These are phyloP conservation scores for Phylloboletellus chloephorus DNA, from an alignment of 1,284 basidiomycete species.

Conservation along the genomic window DNA sequence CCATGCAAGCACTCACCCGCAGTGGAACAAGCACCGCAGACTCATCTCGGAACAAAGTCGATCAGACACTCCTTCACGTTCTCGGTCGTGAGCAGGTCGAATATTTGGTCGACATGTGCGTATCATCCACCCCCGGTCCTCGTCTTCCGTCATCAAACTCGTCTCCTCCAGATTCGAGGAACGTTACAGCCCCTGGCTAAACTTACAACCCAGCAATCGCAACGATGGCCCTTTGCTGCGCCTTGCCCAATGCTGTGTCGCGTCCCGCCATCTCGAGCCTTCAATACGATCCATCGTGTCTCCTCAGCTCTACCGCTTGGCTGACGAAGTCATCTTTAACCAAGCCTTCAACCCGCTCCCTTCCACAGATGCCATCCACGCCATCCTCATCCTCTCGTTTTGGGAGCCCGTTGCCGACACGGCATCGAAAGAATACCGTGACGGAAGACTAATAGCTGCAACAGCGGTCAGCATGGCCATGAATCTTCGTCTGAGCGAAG, in stretches of 20 bases:
- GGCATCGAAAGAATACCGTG: slow-evolving; percentile 30
- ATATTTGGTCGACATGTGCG: slow-evolving; percentile 37
- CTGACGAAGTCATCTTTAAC: slow-evolving; percentile 35
- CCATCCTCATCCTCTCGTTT: slow-evolving; percentile 39
- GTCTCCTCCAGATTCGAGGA: slow-evolving; percentile 35
- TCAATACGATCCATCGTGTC: slow-evolving; percentile 33
- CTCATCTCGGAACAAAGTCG: slow-evolving; percentile 28
- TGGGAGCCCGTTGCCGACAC: slow-evolving; percentile 38
- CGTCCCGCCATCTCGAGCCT: slow-evolving; percentile 37
- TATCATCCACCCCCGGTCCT: slow-evolving; percentile 3
- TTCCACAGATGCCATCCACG: slow-evolving; percentile 39
- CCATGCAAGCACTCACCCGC: slow-evolving; percentile 35
- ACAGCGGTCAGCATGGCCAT: slow-evolving; percentile 45
- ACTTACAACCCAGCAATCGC: slow-evolving; percentile 30
- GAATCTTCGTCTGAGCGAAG: slow-evolving; percentile 37
- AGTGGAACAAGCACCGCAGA: slow-evolving; percentile 19
- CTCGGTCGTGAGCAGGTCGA: slow-evolving; percentile 34
- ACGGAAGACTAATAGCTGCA: slow-evolving; percentile 38
- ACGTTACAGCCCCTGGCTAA: slow-evolving; percentile 40
- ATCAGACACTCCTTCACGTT: slow-evolving; percentile 33
- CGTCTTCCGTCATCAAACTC: slow-evolving; percentile 2
- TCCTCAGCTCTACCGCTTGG: slow-evolving; percentile 39
- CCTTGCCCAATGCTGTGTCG: slow-evolving; percentile 37
- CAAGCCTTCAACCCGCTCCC: slow-evolving; percentile 39
- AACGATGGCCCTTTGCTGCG: slow-evolving; percentile 33